A percentile compares a stretch with the other conserved stretches of the same genome.
Evolutionary conservation across 2,329 filamentous ascomycete species (phyloP).

Genomic region (Fusarium sterilihyphosum): DNA sequence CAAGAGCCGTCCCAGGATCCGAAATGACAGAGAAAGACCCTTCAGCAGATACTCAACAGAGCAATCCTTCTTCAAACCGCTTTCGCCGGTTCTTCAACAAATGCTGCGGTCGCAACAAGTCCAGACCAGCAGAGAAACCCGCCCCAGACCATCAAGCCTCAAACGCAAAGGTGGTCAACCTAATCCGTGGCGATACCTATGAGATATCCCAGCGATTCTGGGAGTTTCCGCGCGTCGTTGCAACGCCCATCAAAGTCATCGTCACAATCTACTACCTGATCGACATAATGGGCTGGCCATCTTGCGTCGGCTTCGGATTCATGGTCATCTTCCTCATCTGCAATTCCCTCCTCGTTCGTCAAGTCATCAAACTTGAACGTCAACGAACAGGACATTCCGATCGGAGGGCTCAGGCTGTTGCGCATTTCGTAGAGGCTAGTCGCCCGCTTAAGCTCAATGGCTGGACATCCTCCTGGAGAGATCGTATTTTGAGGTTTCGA

Average conservation of each 20-base stretch:
- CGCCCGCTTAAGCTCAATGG: conserved; percentile 66
- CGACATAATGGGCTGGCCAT: conserved; percentile 81
- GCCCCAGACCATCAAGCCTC: conserved; percentile 68
- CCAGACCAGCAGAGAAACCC: not conserved
- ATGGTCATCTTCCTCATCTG: conserved; percentile 74
- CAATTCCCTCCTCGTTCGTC: conserved; percentile 74
- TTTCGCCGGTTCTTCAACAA: conserved; percentile 24
- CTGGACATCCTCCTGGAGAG: conserved; percentile 52
- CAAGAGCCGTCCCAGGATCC: conserved; percentile 51
- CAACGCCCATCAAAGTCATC: conserved; percentile 79
- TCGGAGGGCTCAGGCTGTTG: conserved; percentile 79
- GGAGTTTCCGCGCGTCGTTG: conserved; percentile 82
- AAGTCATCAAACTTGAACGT: conserved; percentile 74
- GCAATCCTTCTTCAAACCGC: not conserved
- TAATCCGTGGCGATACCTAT: conserved; percentile 85
- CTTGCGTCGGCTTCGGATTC: conserved; percentile 76
- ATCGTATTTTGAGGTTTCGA: conserved; percentile 50
- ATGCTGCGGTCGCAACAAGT: conserved; percentile 30
- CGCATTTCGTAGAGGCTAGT: conserved; percentile 88
- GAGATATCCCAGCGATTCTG: conserved; percentile 86
- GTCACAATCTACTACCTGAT: conserved; percentile 73
- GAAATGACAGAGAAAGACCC: conserved; percentile 51
- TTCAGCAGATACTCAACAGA: not conserved
- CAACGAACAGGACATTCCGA: conserved; percentile 80
- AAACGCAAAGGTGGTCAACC: conserved; percentile 89